phyloP scores from a whole-genome alignment of 2,329 filamentous ascomycete genomes.

The Paecilomyces dactylethromorphus region DNA sequence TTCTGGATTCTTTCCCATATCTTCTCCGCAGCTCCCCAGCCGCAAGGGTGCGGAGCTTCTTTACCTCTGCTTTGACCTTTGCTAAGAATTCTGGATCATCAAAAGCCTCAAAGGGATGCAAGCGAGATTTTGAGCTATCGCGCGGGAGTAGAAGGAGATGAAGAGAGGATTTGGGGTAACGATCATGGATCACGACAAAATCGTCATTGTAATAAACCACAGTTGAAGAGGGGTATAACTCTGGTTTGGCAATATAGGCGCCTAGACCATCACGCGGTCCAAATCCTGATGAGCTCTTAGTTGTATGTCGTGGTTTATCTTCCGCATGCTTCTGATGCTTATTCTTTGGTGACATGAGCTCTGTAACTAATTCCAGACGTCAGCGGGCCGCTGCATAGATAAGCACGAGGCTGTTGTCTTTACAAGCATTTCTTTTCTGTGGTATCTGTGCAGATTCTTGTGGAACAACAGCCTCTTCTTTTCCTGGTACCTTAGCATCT shows the following conservation, averaged over 20 bases:
- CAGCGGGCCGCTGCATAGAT: neutral
- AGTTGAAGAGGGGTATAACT: constrained; percentile 50
- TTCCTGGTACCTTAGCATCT: constrained; percentile 6
- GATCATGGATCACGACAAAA: constrained; percentile 73
- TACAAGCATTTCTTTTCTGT: constrained; percentile 33
- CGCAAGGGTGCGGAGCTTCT: constrained; percentile 57
- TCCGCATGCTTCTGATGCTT: constrained; percentile 28
- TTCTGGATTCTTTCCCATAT: constrained; percentile 57
- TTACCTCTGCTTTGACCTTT: constrained; percentile 55
- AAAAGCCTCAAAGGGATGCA: constrained; percentile 74
- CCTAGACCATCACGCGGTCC: constrained; percentile 56
- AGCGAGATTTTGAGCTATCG: constrained; percentile 49
- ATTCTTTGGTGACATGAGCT: constrained; percentile 49
- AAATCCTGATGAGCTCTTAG: constrained; percentile 25
- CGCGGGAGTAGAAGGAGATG: constrained; percentile 87
- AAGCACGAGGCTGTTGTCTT: neutral
- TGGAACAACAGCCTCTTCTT: constrained; percentile 1
- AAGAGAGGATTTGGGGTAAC: constrained; percentile 76
- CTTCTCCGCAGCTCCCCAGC: constrained; percentile 67
- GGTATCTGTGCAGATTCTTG: constrained; percentile 7
- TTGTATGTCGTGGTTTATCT: constrained; percentile 10
- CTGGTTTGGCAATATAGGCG: constrained; percentile 59
- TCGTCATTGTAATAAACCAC: constrained; percentile 62
- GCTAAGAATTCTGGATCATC: constrained; percentile 63
- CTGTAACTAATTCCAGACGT: constrained; percentile 36